phyloP scores from a whole-genome alignment of 2,329 filamentous ascomycete genomes.

The Apiospora kogelbergensis region DNA sequence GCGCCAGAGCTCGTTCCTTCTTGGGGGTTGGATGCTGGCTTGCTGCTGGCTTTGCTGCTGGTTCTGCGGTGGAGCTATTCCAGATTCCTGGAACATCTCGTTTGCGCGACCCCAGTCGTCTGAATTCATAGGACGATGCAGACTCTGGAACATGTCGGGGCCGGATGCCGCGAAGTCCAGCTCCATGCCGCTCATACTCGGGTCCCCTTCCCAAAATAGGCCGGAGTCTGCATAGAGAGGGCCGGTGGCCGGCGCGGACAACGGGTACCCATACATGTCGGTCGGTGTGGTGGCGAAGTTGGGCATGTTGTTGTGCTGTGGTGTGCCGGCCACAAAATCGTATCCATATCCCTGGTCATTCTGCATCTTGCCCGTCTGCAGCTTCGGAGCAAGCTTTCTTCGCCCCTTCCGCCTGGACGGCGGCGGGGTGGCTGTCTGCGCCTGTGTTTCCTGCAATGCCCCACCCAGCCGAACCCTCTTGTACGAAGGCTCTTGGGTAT shows the following conservation, averaged over 20 bases:
- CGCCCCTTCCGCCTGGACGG: slow-evolving; percentile 55
- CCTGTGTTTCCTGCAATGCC: slow-evolving; percentile 37
- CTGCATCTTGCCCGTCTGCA: slow-evolving; percentile 51
- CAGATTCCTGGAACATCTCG: slow-evolving; percentile 54
- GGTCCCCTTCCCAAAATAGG: slow-evolving; percentile 57
- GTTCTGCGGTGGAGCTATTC: slow-evolving; percentile 33
- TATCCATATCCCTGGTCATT: slow-evolving; percentile 56
- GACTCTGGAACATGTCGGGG: slow-evolving; percentile 43
- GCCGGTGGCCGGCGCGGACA: slow-evolving; percentile 55
- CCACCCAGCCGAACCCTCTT: slow-evolving; percentile 49
- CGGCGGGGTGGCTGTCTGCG: slow-evolving; percentile 60
- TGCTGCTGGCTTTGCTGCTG: slow-evolving; percentile 14
- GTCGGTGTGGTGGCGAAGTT: slow-evolving; percentile 45
- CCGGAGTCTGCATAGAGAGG: slow-evolving; percentile 43
- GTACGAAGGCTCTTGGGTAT: slow-evolving; percentile 31
- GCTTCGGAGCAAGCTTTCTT: slow-evolving; percentile 54
- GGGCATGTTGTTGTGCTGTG: slow-evolving; percentile 49
- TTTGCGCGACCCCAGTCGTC: slow-evolving; percentile 58
- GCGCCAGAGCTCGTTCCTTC: slow-evolving; percentile 48
- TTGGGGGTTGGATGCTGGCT: slow-evolving; percentile 28
- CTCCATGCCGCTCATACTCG: slow-evolving; percentile 55
- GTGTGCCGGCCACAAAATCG: slow-evolving; percentile 49
- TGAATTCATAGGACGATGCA: slow-evolving; percentile 44
- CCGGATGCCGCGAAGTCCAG: slow-evolving; percentile 53
- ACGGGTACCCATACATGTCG: slow-evolving; percentile 60